These are phyloP conservation scores for Alternaria infectoria DNA, from an alignment of 2,329 filamentous ascomycete genomes.

Conservation along the genomic window DNA sequence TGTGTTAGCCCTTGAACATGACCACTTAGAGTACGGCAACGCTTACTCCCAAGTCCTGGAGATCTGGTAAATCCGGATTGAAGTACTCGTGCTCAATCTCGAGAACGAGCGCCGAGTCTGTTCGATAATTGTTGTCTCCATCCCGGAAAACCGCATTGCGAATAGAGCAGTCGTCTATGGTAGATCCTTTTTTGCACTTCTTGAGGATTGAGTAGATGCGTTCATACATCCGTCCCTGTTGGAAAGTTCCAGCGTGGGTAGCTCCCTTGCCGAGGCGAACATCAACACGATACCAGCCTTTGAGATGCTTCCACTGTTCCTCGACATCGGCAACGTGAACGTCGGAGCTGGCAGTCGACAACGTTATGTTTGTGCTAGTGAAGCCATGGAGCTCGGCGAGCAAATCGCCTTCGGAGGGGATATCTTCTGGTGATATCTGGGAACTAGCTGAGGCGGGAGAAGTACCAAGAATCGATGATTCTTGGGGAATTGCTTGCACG, in stretches of 20 bases:
- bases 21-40: not conserved
- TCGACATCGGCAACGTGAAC: not conserved
- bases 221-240: not conserved
- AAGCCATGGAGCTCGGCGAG: not conserved
- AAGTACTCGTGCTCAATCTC: not conserved
- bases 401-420: not conserved
- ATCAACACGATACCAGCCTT: constrained; percentile 4
- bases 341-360: not conserved
- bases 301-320: not conserved
- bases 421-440: not conserved
- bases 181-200: not conserved
- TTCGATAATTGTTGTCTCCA: not conserved
- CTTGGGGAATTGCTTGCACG: not conserved
- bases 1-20: not conserved
- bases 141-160: not conserved
- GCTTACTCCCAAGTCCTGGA: constrained; percentile 2
- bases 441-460: not conserved
- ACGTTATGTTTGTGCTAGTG: not conserved
- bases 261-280: not conserved
- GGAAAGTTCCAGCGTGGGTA: constrained; percentile 5
- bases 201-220: constrained; percentile 2
- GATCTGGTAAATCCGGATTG: not conserved
- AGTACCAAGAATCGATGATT: not conserved
- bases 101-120: not conserved
- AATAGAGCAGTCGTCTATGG: not conserved